A percentile compares a stretch with the other conserved stretches of the same genome.
These are phyloP conservation scores for Crucihimalaya himalaica DNA, from an alignment of 345 rosid genomes.

Conservation along the genomic window DNA sequence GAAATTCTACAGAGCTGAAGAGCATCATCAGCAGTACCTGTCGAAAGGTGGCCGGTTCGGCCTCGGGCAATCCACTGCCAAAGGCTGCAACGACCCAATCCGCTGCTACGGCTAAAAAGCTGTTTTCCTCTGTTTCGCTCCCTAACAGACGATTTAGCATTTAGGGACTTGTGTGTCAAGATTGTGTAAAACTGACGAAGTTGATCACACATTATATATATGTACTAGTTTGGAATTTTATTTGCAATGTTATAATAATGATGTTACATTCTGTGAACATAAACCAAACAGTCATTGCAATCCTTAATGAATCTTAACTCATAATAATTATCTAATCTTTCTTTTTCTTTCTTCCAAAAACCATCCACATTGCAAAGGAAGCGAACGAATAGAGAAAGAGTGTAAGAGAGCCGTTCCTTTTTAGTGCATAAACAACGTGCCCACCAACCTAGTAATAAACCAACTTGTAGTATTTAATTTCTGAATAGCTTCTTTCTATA, in stretches of 20 bases:
- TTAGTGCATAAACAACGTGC: not conserved
- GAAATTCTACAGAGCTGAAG: constrained; percentile 92
- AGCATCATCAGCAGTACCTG: constrained; percentile 90
- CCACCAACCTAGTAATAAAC: constrained; percentile 16
- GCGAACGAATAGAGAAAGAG: not conserved
- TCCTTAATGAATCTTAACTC: not conserved
- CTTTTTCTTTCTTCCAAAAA: too few species aligned
- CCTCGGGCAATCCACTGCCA: constrained; percentile 64
- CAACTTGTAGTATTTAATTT: too few species aligned
- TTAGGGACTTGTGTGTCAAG: not conserved
- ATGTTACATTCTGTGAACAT: not conserved
- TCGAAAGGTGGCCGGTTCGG: constrained; percentile 90
- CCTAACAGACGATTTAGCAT: constrained; percentile 6
- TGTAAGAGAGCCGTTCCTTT: not conserved
- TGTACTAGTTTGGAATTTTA: not conserved
- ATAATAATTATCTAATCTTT: too few species aligned
- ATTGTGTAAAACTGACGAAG: not conserved
- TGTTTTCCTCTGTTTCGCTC: constrained; percentile 2
- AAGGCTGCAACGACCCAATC: constrained; percentile 92
- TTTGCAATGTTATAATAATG: not conserved
- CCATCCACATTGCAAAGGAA: not conserved
- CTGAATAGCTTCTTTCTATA: too few species aligned
- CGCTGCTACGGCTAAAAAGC: constrained; percentile 77
- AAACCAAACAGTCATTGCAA: not conserved
- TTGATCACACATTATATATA: not conserved